Conservation (phyloP, 2,329 filamentous ascomycete species). For the Verticillium isaacii region DNA sequence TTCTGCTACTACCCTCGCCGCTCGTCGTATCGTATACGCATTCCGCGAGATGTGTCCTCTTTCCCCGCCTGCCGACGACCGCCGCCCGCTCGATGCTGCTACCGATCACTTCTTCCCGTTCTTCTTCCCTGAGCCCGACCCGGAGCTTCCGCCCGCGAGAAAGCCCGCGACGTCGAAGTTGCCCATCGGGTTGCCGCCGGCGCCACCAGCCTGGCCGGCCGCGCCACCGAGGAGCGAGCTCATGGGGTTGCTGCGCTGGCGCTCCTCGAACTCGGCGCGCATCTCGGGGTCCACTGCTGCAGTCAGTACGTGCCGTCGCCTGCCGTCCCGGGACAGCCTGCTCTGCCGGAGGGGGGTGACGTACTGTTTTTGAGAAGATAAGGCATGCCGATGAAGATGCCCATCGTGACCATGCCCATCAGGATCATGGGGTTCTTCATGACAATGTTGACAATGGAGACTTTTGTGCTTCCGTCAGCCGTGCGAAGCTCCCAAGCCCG, state of each 20-base stretch:
- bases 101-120: not conserved
- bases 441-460: slow-evolving; percentile 68
- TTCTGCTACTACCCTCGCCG: not conserved
- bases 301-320: not conserved
- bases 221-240: slow-evolving; percentile 45
- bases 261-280: slow-evolving; percentile 85
- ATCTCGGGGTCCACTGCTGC: slow-evolving; percentile 89
- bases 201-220: slow-evolving; percentile 15
- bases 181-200: slow-evolving; percentile 38
- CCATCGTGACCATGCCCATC: slow-evolving; percentile 78
- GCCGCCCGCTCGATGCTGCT: not conserved
- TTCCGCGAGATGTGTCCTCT: not conserved
- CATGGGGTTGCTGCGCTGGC: slow-evolving; percentile 72
- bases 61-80: not conserved
- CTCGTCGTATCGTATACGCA: not conserved
- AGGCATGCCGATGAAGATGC: slow-evolving; percentile 85
- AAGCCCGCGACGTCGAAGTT: slow-evolving; percentile 61
- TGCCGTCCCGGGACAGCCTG: not conserved
- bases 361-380: slow-evolving; percentile 93
- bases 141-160: slow-evolving; percentile 47
- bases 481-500: too few species aligned
- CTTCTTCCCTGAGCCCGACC: slow-evolving; percentile 6
- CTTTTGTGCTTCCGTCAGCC: slow-evolving; percentile 31
- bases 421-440: slow-evolving; percentile 97
- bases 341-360: slow-evolving; percentile 27